Evolutionary conservation across 2,329 filamentous ascomycete species (phyloP), one percentile per base, ranked within the genome.

Genomic region (Rhynchosporium secalis): DNA sequence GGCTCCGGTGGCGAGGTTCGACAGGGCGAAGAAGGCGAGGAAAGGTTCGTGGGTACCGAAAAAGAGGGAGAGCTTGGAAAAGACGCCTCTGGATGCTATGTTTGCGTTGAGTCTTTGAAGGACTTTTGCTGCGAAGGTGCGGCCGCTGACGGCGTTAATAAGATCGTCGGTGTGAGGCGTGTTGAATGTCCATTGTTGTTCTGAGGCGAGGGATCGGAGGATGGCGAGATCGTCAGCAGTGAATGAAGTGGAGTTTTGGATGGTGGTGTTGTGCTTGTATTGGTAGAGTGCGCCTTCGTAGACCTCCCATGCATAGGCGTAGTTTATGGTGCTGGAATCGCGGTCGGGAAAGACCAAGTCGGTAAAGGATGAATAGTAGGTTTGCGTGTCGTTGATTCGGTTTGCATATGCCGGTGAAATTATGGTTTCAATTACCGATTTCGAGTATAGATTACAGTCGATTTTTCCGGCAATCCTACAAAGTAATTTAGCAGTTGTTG

Each of bases 171-270:
- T 86, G 72, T 84, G 86, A 12, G 85, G 82, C 7, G 88, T 80
- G 71, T 87, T 85, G 31, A 77, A 73, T 58, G 75, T 71, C 72
- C 82, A 88, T 76, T 95, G 86, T 72, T 92, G 85, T 20, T 76
- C 76, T 65, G 87, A 82, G 56, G 92, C 92, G 28, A 93, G 82
- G 4, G 77, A 78, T 62, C 80, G 79, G 41, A 94, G 80, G 64
- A 84, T 78, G 55, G 73, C 71, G 41, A 89, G 10, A 75, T 75
- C 12, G 70, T 66, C n/a, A 79, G 80, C 56, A 2, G 90, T 71
- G 2, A 69, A 68, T 0, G 71, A 65, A 31, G 72, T 71, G 7
- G 55, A 38, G 29, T 62, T 58, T n/a, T 56, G 54, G 5, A 80
- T 74, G 1, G 78, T 78, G 41, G 74, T 69, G 63, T 85, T 82